A percentile compares a stretch with the other conserved stretches of the same genome.
These are phyloP conservation scores for Eucalyptus tenuipes DNA, from an alignment of 345 rosid species.

Conservation along the genomic window DNA sequence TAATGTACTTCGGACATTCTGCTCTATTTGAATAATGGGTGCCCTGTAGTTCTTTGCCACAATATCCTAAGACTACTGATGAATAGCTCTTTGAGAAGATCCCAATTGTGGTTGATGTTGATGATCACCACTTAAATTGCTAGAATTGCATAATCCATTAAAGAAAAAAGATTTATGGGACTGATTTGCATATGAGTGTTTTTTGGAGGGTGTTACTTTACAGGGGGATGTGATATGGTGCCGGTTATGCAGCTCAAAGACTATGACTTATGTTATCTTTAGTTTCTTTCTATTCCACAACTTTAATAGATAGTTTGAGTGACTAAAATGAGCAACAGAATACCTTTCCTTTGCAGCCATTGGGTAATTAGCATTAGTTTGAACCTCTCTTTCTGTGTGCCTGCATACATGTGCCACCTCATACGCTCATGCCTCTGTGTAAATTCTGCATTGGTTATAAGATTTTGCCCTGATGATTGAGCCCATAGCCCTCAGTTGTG, in stretches of 20 bases:
- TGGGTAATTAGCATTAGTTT: background rate
- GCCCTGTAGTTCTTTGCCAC: background rate
- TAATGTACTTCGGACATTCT: background rate
- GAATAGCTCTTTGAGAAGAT: background rate
- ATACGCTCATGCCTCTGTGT: background rate
- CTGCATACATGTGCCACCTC: background rate
- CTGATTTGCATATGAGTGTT: background rate
- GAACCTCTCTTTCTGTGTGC: background rate
- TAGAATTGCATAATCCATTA: background rate
- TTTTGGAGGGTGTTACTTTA: background rate
- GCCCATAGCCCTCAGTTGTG: background rate
- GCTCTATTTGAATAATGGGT: background rate
- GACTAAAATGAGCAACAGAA: background rate
- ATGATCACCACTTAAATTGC: background rate
- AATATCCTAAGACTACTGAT: background rate
- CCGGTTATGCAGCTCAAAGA: background rate
- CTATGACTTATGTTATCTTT: background rate
- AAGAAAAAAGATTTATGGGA: background rate
- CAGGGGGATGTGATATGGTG: background rate
- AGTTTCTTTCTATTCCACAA: background rate
- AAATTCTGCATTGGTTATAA: background rate
- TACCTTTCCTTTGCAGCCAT: background rate
- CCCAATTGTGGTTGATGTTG: background rate
- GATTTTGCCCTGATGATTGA: background rate
- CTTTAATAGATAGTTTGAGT: background rate